A percentile compares a stretch with the other conserved stretches of the same genome.
phyloP scores from a whole-genome alignment of 2,329 filamentous ascomycete genomes.

The Aspergillus latus region DNA sequence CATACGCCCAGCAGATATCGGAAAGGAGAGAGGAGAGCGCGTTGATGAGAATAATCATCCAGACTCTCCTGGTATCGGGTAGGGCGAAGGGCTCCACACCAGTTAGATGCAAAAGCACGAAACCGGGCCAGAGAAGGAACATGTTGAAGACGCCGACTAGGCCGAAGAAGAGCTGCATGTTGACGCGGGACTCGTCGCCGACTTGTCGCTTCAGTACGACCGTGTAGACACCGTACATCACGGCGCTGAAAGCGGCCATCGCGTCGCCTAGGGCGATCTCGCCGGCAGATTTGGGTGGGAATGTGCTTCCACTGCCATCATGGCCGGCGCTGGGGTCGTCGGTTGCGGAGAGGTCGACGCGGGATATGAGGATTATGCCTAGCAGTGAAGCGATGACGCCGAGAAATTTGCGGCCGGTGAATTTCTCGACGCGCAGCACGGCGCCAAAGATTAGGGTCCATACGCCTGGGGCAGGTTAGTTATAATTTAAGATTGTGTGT shows the following conservation, averaged over 20 bases:
- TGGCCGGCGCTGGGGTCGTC: constrained; percentile 52
- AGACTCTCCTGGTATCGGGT: constrained; percentile 70
- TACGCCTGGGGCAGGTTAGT: constrained; percentile 49
- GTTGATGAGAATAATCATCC: constrained; percentile 76
- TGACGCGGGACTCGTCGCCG: constrained; percentile 79
- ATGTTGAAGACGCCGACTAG: constrained; percentile 86
- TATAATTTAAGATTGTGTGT: background rate
- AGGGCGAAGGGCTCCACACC: constrained; percentile 76
- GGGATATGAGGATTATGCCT: constrained; percentile 83
- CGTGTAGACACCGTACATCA: constrained; percentile 89
- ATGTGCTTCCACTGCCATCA: constrained; percentile 67
- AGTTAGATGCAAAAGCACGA: constrained; percentile 77
- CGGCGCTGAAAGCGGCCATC: constrained; percentile 83
- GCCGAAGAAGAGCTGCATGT: constrained; percentile 95
- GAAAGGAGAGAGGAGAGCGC: constrained; percentile 75
- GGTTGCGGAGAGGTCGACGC: constrained; percentile 69
- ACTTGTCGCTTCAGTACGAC: constrained; percentile 92
- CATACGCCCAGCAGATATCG: constrained; percentile 93
- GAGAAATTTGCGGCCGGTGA: constrained; percentile 76
- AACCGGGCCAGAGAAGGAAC: constrained; percentile 80
- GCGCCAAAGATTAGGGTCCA: constrained; percentile 90
- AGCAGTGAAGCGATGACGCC: constrained; percentile 80
- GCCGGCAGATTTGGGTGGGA: constrained; percentile 75
- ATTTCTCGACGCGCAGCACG: constrained; percentile 74
- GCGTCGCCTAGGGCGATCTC: constrained; percentile 85